phyloP scores from a whole-genome alignment of 2,329 filamentous ascomycete genomes.

The Aspergillus bombycis region DNA sequence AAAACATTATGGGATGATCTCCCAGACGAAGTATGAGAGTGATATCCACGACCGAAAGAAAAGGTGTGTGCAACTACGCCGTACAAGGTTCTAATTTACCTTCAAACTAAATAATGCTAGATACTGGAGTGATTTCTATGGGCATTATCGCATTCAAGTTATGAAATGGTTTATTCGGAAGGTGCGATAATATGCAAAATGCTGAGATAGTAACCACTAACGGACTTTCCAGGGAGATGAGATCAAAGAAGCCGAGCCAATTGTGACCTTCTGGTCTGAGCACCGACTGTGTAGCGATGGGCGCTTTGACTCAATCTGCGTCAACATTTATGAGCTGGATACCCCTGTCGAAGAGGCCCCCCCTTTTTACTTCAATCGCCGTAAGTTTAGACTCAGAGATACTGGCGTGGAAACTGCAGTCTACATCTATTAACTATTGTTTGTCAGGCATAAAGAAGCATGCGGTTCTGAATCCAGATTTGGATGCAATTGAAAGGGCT shows the following conservation, averaged over 20 bases:
- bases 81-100: background rate
- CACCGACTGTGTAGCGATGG: background rate
- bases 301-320: background rate
- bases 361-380: slow-evolving; percentile 17
- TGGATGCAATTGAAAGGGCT: slow-evolving; percentile 16
- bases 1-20: slow-evolving; percentile 25
- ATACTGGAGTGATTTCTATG: slow-evolving; percentile 14
- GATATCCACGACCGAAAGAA: slow-evolving; percentile 14
- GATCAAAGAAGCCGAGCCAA: slow-evolving; percentile 20
- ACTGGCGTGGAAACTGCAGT: background rate
- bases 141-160: slow-evolving; percentile 14
- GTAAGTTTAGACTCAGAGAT: slow-evolving; percentile 8
- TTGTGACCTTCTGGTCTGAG: background rate
- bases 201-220: background rate
- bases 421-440: background rate
- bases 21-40: background rate
- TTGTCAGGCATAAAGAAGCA: slow-evolving; percentile 22
- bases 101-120: slow-evolving; percentile 12
- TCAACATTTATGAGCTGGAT: slow-evolving; percentile 16
- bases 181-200: slow-evolving; percentile 9
- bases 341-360: background rate
- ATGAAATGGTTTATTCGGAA: slow-evolving; percentile 28
- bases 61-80: slow-evolving; percentile 19
- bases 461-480: slow-evolving; percentile 18
- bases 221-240: slow-evolving; percentile 14